Base-by-base conservation (phyloP, 805 yeast species). In the Candida taoyuanica region DNA sequence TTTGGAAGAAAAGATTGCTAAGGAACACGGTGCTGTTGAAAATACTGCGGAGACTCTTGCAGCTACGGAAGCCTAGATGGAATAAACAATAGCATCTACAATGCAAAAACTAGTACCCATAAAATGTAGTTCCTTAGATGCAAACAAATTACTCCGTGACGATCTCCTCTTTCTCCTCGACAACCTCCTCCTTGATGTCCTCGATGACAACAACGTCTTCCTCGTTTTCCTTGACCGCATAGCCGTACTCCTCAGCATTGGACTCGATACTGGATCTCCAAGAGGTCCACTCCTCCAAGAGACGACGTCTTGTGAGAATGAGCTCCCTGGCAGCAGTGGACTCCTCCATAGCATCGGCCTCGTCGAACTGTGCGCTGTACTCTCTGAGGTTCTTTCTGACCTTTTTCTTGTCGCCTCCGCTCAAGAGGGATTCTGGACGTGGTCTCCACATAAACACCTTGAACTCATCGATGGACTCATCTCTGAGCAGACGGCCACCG, bases 371-470 rank as follows among this genome's bases (percentile, higher is more conserved):
- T 29, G 93, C 93, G 53, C 88, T 73, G 74, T 84, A 86, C 65
- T 85, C 91, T 60, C 81, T 78, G 70, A 91, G 68, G 68, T 83
- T 83, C 83, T 85, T 85, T 70, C 86, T 77, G 47, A 93, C 87
- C 73, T 81, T 83, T 82, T 87, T 86, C 70, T 78, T 78, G 62
- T 86, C 94, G 49, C 78, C 82, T 53, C 81, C 78, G 44, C 80
- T 70, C 58, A 93, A 76, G 48, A 81, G 64, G 2, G 88, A 73
- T 15, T 75, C 76, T 36, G 98, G 98, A 68, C 98, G 81, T 56
- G 98, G 98, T 72, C 99, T 85, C 99, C 99, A 93, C 46, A 77
- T 70, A 56, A 91, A 85, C 46, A 85, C 89, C 66, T 80, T 85
- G 76, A 93, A 87, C 39, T 81, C 84, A 53, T 85, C 93, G 44